These are phyloP conservation scores for Hypoxylon fragiforme DNA, from an alignment of 495 filamentous ascomycete species.

Conservation along the genomic window DNA sequence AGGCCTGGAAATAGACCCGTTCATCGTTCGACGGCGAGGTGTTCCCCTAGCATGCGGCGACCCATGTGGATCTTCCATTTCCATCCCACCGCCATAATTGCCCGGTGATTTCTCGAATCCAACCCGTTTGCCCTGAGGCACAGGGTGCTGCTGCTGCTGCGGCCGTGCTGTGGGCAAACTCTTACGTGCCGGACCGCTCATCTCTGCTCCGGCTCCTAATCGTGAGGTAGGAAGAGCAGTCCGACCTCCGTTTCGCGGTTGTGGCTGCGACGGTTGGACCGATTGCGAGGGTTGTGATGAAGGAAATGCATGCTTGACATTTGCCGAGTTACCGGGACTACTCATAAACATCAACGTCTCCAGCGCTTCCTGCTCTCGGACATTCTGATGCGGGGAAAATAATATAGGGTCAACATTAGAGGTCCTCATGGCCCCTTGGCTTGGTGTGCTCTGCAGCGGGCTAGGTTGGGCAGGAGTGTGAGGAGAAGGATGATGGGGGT, in stretches of 20 bases:
- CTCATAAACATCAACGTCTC: slow-evolving; percentile 87
- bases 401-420: slow-evolving; percentile 65
- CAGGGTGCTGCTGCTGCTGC: slow-evolving; percentile 35
- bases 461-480: slow-evolving; percentile 46
- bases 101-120: slow-evolving; percentile 51
- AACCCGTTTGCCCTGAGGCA: slow-evolving; percentile 46
- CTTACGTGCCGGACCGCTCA: slow-evolving; percentile 41
- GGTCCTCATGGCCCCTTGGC: slow-evolving; percentile 45
- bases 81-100: slow-evolving; percentile 41
- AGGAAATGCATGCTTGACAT: slow-evolving; percentile 55
- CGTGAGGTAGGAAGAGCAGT: slow-evolving; percentile 47
- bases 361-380: slow-evolving; percentile 82
- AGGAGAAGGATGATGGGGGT: slow-evolving; percentile 43
- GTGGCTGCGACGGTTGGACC: slow-evolving; percentile 34
- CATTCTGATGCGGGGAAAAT: slow-evolving; percentile 52
- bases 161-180: slow-evolving; percentile 50
- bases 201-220: slow-evolving; percentile 23
- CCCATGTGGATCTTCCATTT: slow-evolving; percentile 47
- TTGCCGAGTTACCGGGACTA: slow-evolving; percentile 74
- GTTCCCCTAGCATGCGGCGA: slow-evolving; percentile 44
- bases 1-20: slow-evolving; percentile 36
- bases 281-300: slow-evolving; percentile 21
- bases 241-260: slow-evolving; percentile 28
- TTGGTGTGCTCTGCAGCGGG: slow-evolving; percentile 38
- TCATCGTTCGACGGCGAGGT: slow-evolving; percentile 44